phyloP scores from a whole-genome alignment of 2,329 filamentous ascomycete species.

The Penicillium sp. region DNA sequence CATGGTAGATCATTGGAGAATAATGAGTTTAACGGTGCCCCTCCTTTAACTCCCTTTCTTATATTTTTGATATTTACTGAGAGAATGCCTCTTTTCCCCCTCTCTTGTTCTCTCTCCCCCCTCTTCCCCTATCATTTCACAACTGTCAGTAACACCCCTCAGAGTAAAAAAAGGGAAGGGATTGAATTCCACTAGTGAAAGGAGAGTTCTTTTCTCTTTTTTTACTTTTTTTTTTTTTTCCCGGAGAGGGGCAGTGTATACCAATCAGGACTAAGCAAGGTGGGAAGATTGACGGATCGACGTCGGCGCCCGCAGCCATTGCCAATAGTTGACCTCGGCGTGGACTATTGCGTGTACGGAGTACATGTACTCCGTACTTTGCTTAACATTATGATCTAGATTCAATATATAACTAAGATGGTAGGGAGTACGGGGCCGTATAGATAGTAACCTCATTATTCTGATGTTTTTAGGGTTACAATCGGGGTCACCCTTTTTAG shows the following conservation, averaged over 20 bases:
- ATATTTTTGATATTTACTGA: neutral
- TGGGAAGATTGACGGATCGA: conserved; percentile 35
- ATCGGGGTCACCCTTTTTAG: too few relatives aligned
- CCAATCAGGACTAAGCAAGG: conserved; percentile 36
- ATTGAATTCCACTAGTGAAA: neutral
- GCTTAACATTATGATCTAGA: neutral
- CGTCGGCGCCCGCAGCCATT: conserved; percentile 37
- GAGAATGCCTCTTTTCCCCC: neutral
- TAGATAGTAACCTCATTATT: too few relatives aligned
- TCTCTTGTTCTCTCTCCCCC: neutral
- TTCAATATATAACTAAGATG: neutral
- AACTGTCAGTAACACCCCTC: neutral
- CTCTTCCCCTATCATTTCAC: neutral
- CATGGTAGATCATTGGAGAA: conserved; percentile 31
- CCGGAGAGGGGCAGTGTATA: conserved; percentile 9
- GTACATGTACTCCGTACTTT: neutral
- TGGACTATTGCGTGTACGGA: conserved; percentile 24
- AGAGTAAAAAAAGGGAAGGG: neutral
- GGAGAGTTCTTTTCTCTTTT: neutral
- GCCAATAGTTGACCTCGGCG: conserved; percentile 35
- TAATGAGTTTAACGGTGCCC: neutral
- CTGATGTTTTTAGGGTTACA: too few relatives aligned
- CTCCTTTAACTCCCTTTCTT: neutral
- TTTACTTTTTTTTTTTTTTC: neutral
- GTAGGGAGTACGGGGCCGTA: neutral